phyloP scores from a whole-genome alignment of 352 stramenopile genomes.

The Phytophthora ramorum region DNA sequence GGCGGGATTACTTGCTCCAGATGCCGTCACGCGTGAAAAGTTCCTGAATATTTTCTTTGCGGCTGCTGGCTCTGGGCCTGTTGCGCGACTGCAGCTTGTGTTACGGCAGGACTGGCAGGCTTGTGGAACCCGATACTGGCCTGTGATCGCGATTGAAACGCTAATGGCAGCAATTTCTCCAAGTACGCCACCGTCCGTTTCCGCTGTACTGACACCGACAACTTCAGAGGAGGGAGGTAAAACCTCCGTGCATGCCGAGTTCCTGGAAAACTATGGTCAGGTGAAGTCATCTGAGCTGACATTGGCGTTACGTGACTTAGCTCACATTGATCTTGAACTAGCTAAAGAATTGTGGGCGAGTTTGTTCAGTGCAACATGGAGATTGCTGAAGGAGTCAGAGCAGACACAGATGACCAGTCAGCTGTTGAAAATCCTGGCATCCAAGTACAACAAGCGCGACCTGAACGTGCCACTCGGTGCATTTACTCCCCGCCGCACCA shows the following conservation, averaged over 20 bases:
- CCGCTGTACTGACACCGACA: not conserved
- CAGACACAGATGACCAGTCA: constrained; percentile 65
- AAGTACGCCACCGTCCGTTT: constrained; percentile 20
- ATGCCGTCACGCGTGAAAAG: constrained; percentile 63
- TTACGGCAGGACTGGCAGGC: constrained; percentile 88
- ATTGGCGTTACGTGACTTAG: constrained; percentile 66
- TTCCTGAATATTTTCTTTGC: constrained; percentile 83
- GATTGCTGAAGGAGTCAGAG: constrained; percentile 49
- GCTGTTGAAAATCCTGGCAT: constrained; percentile 82
- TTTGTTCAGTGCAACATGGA: constrained; percentile 74
- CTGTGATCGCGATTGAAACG: constrained; percentile 79
- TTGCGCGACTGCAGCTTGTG: constrained; percentile 68
- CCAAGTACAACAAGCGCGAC: constrained; percentile 90
- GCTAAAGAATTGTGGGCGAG: constrained; percentile 85
- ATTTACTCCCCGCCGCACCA: constrained; percentile 63
- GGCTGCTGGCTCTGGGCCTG: constrained; percentile 44
- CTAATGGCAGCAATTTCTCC: constrained; percentile 61
- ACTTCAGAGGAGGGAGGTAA: constrained; percentile 4
- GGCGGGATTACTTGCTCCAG: constrained; percentile 77
- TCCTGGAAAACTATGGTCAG: constrained; percentile 36
- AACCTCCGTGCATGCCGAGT: constrained; percentile 29
- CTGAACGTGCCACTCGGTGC: constrained; percentile 71
- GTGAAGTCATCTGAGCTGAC: constrained; percentile 54
- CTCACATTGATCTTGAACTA: constrained; percentile 86
- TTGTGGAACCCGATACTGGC: constrained; percentile 87